phyloP scores from a whole-genome alignment of 768 basidiomycete genomes.

The Pholiota conissans region DNA sequence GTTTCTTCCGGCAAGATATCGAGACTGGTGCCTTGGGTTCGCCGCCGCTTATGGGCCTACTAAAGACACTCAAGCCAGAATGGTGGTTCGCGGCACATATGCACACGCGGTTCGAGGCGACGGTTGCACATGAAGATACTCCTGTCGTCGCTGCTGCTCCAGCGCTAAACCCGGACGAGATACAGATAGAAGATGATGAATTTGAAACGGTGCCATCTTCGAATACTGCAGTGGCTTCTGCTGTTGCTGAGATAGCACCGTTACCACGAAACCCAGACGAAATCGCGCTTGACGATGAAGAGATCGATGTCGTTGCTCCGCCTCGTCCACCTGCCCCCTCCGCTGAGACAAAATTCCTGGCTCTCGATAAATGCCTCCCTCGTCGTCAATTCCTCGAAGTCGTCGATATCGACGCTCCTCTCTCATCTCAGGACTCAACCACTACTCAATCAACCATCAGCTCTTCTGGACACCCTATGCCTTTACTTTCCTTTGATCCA shows the following conservation, averaged over 20 bases:
- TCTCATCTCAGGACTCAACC: neutral
- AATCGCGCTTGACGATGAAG: slow-evolving; percentile 47
- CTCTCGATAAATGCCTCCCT: slow-evolving; percentile 87
- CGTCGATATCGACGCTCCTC: neutral
- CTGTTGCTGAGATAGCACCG: neutral
- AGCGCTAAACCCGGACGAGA: slow-evolving; percentile 50
- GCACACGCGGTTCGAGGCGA: slow-evolving; percentile 84
- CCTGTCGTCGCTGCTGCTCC: neutral
- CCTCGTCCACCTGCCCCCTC: slow-evolving; percentile 23
- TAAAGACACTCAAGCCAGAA: slow-evolving; percentile 68
- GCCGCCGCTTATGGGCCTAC: slow-evolving; percentile 78
- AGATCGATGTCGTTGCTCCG: slow-evolving; percentile 37
- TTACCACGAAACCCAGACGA: slow-evolving; percentile 46
- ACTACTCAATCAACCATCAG: neutral
- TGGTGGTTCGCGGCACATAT: slow-evolving; percentile 96
- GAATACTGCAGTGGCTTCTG: neutral
- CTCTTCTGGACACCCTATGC: neutral
- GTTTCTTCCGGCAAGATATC: slow-evolving; percentile 75
- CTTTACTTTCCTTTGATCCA: slow-evolving; percentile 70
- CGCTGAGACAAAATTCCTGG: slow-evolving; percentile 74
- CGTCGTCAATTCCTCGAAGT: slow-evolving; percentile 82
- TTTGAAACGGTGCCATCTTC: slow-evolving; percentile 14
- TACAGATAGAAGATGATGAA: slow-evolving; percentile 44
- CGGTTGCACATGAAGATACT: slow-evolving; percentile 41
- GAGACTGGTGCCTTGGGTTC: slow-evolving; percentile 72